Conservation (phyloP, 768 basidiomycete genomes). For the Tylopilus cervinicoccineus region DNA sequence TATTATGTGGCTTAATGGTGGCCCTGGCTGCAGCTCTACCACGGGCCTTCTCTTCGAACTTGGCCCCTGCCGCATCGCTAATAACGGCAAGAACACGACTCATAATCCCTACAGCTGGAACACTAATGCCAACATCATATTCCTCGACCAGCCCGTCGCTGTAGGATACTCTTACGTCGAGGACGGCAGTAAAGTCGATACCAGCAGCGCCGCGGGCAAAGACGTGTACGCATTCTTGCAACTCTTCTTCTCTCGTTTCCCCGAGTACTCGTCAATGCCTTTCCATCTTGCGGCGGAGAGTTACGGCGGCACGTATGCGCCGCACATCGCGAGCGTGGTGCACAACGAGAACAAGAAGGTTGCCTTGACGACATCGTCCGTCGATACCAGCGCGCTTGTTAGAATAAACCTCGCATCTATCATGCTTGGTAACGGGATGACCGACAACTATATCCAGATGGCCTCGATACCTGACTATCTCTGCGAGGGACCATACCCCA, state of each 20-base stretch:
- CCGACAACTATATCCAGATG: slow-evolving; percentile 81
- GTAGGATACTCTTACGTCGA: slow-evolving; percentile 89
- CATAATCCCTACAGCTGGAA: slow-evolving; percentile 87
- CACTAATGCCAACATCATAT: slow-evolving; percentile 55
- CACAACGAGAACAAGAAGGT: slow-evolving; percentile 70
- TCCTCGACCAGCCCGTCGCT: slow-evolving; percentile 73
- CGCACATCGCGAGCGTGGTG: slow-evolving; percentile 82
- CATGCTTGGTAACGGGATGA: slow-evolving; percentile 84
- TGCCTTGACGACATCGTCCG: slow-evolving; percentile 38
- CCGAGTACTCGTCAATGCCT: slow-evolving; percentile 61
- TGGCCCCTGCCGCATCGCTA: slow-evolving; percentile 76
- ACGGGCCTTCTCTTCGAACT: slow-evolving; percentile 91
- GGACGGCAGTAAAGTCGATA: slow-evolving; percentile 70
- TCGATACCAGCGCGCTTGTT: slow-evolving; percentile 41
- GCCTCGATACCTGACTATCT: slow-evolving; percentile 77
- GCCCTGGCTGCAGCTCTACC: slow-evolving; percentile 67
- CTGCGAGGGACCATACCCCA: slow-evolving; percentile 77
- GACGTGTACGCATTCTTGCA: slow-evolving; percentile 87
- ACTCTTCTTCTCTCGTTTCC: slow-evolving; percentile 74
- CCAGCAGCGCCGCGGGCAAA: slow-evolving; percentile 79
- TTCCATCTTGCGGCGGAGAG: slow-evolving; percentile 84
- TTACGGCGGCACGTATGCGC: slow-evolving; percentile 77
- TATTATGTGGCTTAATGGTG: slow-evolving; percentile 88
- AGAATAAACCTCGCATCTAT: slow-evolving; percentile 80
- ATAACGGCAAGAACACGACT: slow-evolving; percentile 67